Evolutionary conservation across 1,139 yeast species (phyloP), one percentile per base, ranked within the genome.

Genomic region (Wickerhamomyces sp.): DNA sequence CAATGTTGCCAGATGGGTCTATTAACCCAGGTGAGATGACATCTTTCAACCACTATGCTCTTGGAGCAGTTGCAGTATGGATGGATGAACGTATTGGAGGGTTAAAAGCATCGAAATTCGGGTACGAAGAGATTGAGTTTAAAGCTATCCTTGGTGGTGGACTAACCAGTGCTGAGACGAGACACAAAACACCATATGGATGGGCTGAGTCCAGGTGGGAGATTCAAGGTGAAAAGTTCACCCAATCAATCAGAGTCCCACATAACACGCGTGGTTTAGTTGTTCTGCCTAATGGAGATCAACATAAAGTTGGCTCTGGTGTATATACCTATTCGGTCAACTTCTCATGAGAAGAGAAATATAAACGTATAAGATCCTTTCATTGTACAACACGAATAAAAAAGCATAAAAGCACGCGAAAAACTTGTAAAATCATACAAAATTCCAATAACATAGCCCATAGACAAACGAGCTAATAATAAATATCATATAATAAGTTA

Each of bases 1-100:
- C 42, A n/a, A 44, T 46, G 47, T 29, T 42, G 20, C 45, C 47
- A 20, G 43, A 46, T 33, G 49, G 49, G 7, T 30, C 40, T 7
- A 39, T 46, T 31, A 46, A 46, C 26, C 49, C 49, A 16, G 49
- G 49, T 35, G 44, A 39, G 3, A 46, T 46, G 49, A 46, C 48
- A 6, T 46, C 50, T 3, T 46, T 46, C 35, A 45, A 46, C 36
- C 50, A 46, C 18, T 46, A 46, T 30, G 50, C 50, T 5, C 36
- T 46, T 5, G 48, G 50, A 21, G 45, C 50, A 18, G 50, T 46
- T 20, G 50, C 47, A 5, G 28, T 28, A 9, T 46, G 48, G 48
- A 38, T 46, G 39, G 38, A 43, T 37, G 50, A 46, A 22, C 41
- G 47, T 27, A 36, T 45, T 36, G 48, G 45, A 29, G 50, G 48